These are phyloP conservation scores for Malus hybrid DNA, from an alignment of 331 rosid genomes.

Conservation along the genomic window DNA sequence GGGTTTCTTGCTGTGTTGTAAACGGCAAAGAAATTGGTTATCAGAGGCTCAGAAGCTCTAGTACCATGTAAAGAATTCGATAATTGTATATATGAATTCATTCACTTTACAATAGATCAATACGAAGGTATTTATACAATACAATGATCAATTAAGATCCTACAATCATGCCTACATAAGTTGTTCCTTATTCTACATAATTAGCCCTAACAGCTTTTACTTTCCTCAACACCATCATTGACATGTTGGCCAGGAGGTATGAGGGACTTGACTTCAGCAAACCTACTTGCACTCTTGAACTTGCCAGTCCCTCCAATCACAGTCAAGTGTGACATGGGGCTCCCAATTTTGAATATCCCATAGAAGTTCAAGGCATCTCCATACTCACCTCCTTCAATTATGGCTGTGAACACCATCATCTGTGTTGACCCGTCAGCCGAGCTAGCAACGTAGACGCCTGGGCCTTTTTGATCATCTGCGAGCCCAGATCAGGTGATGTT, in stretches of 20 bases:
- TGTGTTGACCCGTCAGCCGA: slow-evolving; percentile 68
- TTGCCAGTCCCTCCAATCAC: slow-evolving; percentile 77
- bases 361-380: slow-evolving; percentile 75
- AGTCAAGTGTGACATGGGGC: slow-evolving; percentile 59
- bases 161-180: no score
- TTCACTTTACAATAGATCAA: no score
- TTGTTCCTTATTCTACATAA: no score
- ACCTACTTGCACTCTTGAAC: slow-evolving; percentile 63
- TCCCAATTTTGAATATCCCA: slow-evolving; percentile 70
- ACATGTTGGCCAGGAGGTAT: slow-evolving; percentile 70
- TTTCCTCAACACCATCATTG: slow-evolving; percentile 12
- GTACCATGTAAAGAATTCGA: no score
- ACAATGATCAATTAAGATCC: no score
- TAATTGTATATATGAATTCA: no score
- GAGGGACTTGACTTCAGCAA: slow-evolving; percentile 65
- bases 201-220: no score
- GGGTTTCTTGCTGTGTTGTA: no score
- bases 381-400: slow-evolving; percentile 91
- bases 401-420: slow-evolving; percentile 84
- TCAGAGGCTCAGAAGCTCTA: no score
- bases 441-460: slow-evolving; percentile 82
- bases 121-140: no score
- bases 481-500: slow-evolving; percentile 68
- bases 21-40: no score
- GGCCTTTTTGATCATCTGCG: slow-evolving; percentile 60